Base-by-base conservation (phyloP, 2,329 filamentous ascomycete species). In the Aureobasidium sp. region DNA sequence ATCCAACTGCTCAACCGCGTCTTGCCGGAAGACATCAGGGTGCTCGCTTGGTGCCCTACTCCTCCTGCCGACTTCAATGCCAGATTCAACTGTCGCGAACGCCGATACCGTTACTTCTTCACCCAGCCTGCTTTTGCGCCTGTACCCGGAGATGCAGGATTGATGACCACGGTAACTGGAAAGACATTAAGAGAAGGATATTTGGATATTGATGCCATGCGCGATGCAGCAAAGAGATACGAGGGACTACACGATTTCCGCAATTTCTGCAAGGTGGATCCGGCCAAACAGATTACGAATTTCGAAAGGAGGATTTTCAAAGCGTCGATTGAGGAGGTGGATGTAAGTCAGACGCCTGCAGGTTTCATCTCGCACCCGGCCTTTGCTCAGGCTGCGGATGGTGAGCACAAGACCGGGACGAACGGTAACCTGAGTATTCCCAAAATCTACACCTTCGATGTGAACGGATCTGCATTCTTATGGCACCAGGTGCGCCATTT, bases 401-500 rank as follows among this genome's bases (percentile, higher is more conserved):
- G 37, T 5, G 36, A 42, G 15, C n/a, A 9, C 20, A 58, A 17
- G 8, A 22, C 39, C 7, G 57, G 49, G 22, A 20, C 8, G 20
- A 39, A 17, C 6, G 53, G 62, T 47, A 62, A 57, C 29, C 20
- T 34, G 41, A 52, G 61, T 12, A 62, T 65, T n/a, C 71, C 86
- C 7, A 89, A 90, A 70, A 83, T 97, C 15, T 97, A 95, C 77
- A 87, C 88, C 65, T 95, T 99, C 75, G 87, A 88, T 63, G 86
- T 99, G 44, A 86, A 92, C 67, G 94, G 94, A 22, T 91, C 89
- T 8, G 94, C 92, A 1, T 99, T 99, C 75, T 78, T 99, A 51
- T 99, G 94, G 94, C 94, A 99, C 76, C 94, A 99, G 77, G 95
- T 99, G 67, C 87, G 94, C 27, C 90, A 93, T 77, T 92, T 99